Percentiles rank a stretch among this genome's conserved stretches.
These are phyloP conservation scores for Cercospora sp. DNA, from an alignment of 2,329 filamentous ascomycete genomes.

Conservation along the genomic window DNA sequence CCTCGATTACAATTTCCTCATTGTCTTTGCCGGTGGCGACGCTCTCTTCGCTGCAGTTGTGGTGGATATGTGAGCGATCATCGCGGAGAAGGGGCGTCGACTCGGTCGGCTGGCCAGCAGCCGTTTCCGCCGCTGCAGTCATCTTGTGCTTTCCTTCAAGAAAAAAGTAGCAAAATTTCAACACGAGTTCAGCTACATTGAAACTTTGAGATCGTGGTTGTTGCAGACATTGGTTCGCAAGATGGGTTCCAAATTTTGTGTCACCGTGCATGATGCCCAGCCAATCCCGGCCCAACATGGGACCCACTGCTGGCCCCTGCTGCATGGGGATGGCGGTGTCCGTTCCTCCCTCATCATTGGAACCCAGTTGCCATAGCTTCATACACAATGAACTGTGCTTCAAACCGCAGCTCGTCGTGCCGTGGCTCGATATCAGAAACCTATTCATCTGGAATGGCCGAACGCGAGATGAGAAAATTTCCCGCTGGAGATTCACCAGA, in stretches of 20 bases:
- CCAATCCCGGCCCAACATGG: neutral
- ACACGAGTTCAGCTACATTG: neutral
- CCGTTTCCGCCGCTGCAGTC: neutral
- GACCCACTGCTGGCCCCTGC: neutral
- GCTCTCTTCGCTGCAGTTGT: neutral
- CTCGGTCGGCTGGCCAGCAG: neutral
- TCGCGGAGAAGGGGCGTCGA: constrained; percentile 1
- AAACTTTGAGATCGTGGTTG: neutral
- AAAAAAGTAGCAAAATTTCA: neutral
- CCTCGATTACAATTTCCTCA: constrained; percentile 4
- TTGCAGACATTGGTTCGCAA: neutral
- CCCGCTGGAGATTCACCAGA: neutral
- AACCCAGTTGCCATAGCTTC: neutral
- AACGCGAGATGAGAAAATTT: neutral
- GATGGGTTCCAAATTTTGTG: neutral
- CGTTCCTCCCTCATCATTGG: neutral
- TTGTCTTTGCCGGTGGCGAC: neutral
- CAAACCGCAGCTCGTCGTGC: neutral
- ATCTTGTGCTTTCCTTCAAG: neutral
- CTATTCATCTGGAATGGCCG: neutral
- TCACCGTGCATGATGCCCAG: neutral
- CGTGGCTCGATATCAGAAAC: neutral
- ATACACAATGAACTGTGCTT: neutral
- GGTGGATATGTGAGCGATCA: neutral
- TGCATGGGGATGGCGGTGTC: neutral